Evolutionary conservation across 495 filamentous ascomycete species (phyloP).

Genomic region (Penicillium arizonense): DNA sequence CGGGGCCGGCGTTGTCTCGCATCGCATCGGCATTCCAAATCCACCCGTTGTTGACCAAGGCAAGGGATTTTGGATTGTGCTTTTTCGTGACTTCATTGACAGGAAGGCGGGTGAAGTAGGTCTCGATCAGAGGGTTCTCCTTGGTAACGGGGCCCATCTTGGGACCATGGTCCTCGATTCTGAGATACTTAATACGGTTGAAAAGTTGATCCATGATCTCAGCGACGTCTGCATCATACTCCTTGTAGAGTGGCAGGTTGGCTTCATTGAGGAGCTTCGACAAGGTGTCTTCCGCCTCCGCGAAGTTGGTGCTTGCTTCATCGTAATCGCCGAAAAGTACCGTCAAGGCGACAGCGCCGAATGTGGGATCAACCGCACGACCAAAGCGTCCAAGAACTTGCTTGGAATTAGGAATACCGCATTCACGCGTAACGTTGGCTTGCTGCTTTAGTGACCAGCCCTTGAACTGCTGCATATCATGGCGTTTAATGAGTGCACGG

Average conservation of each 20-base stretch:
- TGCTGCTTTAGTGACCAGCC: slow-evolving; percentile 57
- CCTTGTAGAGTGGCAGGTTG: slow-evolving; percentile 83
- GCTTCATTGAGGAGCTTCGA: slow-evolving; percentile 72
- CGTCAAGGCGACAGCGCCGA: slow-evolving; percentile 68
- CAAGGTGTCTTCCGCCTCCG: slow-evolving; percentile 46
- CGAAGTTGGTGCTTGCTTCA: slow-evolving; percentile 35
- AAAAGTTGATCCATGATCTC: slow-evolving; percentile 87
- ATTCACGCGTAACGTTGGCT: slow-evolving; percentile 56
- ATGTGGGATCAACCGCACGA: slow-evolving; percentile 61
- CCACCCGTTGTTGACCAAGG: slow-evolving; percentile 96
- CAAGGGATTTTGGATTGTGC: slow-evolving; percentile 72
- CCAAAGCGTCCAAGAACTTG: slow-evolving; percentile 75
- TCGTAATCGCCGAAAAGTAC: slow-evolving; percentile 68
- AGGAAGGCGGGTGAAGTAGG: slow-evolving; percentile 93
- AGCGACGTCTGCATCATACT: slow-evolving; percentile 81
- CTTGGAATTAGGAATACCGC: slow-evolving; percentile 67
- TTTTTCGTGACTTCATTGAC: slow-evolving; percentile 73
- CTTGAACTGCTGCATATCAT: slow-evolving; percentile 43
- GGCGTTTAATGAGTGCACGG: slow-evolving; percentile 34
- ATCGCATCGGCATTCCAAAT: slow-evolving; percentile 96
- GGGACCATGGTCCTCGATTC: slow-evolving; percentile 88
- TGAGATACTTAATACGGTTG: slow-evolving; percentile 90
- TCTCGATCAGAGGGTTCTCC: slow-evolving; percentile 81
- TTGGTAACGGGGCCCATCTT: slow-evolving; percentile 77
- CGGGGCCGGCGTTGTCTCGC: slow-evolving; percentile 86